Evolutionary conservation across 1,284 basidiomycete genomes (phyloP), one percentile per base, ranked within the genome.

Genomic region (Cutaneotrichosporon daszewskae): DNA sequence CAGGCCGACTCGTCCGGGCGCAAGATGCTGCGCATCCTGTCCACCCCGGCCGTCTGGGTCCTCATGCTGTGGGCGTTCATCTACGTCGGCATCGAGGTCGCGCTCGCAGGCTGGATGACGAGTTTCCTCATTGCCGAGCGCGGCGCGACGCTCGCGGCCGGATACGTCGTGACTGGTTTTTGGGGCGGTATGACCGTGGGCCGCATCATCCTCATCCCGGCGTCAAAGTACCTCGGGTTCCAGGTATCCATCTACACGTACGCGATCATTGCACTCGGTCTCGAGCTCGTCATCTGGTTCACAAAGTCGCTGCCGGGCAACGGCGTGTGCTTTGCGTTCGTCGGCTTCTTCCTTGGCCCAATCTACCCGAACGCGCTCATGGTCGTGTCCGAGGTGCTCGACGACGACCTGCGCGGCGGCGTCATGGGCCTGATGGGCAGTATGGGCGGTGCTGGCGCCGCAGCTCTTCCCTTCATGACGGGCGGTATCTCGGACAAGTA

Each of bases 301-400:
- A 75, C 18, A 77, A 76, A 14, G 66, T 81, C 18, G 66, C 79
- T 35, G 74, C 74, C 39, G 11, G 49, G 45, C 17, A 76, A 77
- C 57, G 80, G 77, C 1, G 64, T 81, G 3, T 76, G 79, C 4
- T 75, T 80, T n/a, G 74, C 77, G 9, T 55, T 80, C 32, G 69
- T 81, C 37, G 80, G 81, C 14, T 53, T 69, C 41, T 47, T 58
- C 32, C 44, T 63, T 6, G 64, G 58, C 1, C 80, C 80, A 1
- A 77, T 82, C 63, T 82, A 78, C 53, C 80, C 79, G 0, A 77
- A 80, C 42, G 73, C 76, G 2, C 78, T 82, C 71, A 79, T 78
- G 56, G 74, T 79, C 43, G 69, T 79, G 4, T 74, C 75, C 9
- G 71, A 74, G 2, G 71, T 82, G 40, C 65, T 83, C 4, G 80